phyloP scores from a whole-genome alignment of 345 rosid genomes.

The Aquilaria yunnanensis region DNA sequence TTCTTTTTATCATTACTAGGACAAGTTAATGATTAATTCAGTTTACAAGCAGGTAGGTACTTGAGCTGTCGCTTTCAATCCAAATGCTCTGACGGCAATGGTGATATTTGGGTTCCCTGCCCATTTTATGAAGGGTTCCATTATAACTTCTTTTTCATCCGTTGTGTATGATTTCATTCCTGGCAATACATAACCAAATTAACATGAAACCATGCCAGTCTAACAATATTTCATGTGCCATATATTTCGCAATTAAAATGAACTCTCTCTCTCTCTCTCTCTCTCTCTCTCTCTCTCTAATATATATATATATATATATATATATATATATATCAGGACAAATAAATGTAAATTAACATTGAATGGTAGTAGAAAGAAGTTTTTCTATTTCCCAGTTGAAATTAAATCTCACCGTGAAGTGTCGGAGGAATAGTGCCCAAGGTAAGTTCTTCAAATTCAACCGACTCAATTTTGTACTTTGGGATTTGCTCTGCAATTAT shows the following conservation, averaged over 20 bases:
- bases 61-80: conserved; percentile 75
- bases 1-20: too few relatives aligned
- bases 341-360: too few relatives aligned
- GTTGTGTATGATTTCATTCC: conserved; percentile 84
- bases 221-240: too few relatives aligned
- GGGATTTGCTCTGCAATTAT: conserved; percentile 86
- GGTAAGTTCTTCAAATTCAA: conserved; percentile 72
- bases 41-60: conserved; percentile 16
- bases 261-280: too few relatives aligned
- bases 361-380: too few relatives aligned
- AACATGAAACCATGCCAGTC: too few relatives aligned
- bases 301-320: too few relatives aligned
- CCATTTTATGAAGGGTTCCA: conserved; percentile 80
- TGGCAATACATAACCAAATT: conserved; percentile 4
- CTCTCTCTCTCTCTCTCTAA: too few relatives aligned
- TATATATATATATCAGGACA: too few relatives aligned
- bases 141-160: conserved; percentile 82
- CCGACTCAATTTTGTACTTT: conserved; percentile 69
- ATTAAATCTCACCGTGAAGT: conserved; percentile 45
- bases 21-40: too few relatives aligned
- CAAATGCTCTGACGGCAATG: conserved; percentile 70
- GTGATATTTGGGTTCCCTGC: conserved; percentile 78
- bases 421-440: conserved; percentile 77
- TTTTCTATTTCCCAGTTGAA: too few relatives aligned
- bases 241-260: too few relatives aligned